Base-by-base conservation (phyloP, 2,329 filamentous ascomycete species). In the Escovopsis weberi region DNA sequence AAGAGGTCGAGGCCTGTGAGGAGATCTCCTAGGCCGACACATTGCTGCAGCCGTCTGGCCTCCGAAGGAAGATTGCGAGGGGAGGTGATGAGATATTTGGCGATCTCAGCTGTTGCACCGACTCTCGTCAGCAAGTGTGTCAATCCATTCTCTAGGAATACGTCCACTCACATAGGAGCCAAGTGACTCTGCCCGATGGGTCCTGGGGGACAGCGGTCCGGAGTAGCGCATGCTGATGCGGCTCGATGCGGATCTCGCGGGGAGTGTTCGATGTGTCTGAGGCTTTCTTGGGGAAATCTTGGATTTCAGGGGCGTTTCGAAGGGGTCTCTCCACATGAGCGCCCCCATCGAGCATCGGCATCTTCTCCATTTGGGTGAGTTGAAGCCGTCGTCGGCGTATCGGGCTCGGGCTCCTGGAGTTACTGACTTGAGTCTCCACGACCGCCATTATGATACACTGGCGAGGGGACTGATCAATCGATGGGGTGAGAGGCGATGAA, bases 1-100 rank as follows among this genome's bases (percentile, higher is more conserved):
- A 52, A 37, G 0, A 33, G 33, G 26, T 48, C 45, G 40, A 59
- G 37, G 1, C 15, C 28, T 5, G 30, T 43, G 28, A 46, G 26
- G n/a, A 43, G 10, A 10, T 43, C 34, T 1, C 41, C 38, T 3
- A 28, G 33, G 9, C 32, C 26, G 12, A 4, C n/a, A 4, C 28
- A 34, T n/a, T 12, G 26, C 10, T 10, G 9, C 30, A 45, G 18
- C 11, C 42, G n/a, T 11, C 19, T 33, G 12, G 15, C 41, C 4
- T 45, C 26, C 2, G 18, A 18, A 2, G 44, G 44, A 1, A 45
- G 26, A 12, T 40, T 38, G 6, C 40, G 23, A 6, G 42, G 32
- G 12, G 38, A 32, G 2, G 23, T 26, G 19, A 26, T 35, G 6
- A 45, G 19, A 8, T 28, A 30, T 2, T 19, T 34, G 10, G 26